Base-by-base conservation (phyloP, 176 grass and related monocot species). In the Cymbopogon citratus region DNA sequence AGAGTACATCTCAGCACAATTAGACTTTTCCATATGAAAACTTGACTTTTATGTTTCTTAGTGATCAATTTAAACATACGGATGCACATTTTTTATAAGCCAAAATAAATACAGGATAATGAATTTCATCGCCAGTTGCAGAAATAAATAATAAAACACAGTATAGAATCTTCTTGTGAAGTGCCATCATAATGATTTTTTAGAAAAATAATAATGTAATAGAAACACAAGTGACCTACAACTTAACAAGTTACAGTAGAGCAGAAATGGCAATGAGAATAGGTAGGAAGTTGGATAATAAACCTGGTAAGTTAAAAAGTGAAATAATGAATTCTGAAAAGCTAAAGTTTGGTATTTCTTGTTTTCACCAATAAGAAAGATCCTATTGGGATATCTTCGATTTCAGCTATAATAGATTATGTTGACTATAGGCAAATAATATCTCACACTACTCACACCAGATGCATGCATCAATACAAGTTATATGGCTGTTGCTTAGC, bases 401-500 rank as follows among this genome's bases (percentile, higher is more conserved):
- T 72, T 77, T 73, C 67, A 83, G 11, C 25, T 35, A 24, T 4
- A 83, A 77, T 43, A 34, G 46, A 67, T 56, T 26, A 82, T 63
- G 12, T 62, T 73, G 9, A 28, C 12, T 71, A 31, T 11, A 10
- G 54, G 21, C 3, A 69, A 69, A 38, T 19, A 63, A 25, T 76
- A 75, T 48, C 27, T 69, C 26, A 63, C 15, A 62, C 63, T 69
- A 60, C 59, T 77, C 73, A 49, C 25, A 38, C 77, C 56, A 78
- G 49, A 62, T 73, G 10, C 39, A 84, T 29, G 64, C 48, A 80
- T 48, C 45, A 12, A 38, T 68, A 76, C n/a, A 88, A 48, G 12
- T 29, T 49, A 69, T 36, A 43, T 39, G 28, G 39, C 35, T 73
- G 19, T 27, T 16, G 4, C 62, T 72, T 73, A 84, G 61, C 18